These are phyloP conservation scores for Globisporangium barbulae DNA, from an alignment of 352 stramenopile species.

Conservation along the genomic window DNA sequence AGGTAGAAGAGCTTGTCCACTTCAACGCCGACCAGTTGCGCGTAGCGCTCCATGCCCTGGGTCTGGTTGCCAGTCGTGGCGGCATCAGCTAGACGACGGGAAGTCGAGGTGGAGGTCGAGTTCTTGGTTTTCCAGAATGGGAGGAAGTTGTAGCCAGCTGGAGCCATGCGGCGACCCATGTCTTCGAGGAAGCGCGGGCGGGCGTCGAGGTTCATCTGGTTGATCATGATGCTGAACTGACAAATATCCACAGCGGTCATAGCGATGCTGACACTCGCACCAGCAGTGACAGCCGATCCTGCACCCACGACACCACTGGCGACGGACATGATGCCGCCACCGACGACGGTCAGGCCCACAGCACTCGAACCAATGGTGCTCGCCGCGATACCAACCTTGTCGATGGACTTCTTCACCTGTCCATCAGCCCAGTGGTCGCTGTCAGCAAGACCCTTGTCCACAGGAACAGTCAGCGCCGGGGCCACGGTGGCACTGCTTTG, in stretches of 20 bases:
- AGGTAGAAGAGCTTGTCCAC: constrained; percentile 84
- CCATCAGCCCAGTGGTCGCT: constrained; percentile 65
- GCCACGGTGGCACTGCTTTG: constrained; percentile 14
- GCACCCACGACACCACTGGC: constrained; percentile 53
- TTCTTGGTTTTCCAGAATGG: constrained; percentile 51
- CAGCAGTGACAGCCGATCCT: constrained; percentile 50
- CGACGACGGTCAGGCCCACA: constrained; percentile 56
- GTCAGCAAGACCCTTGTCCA: constrained; percentile 62
- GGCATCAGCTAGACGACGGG: constrained; percentile 29
- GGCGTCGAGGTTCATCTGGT: constrained; percentile 80
- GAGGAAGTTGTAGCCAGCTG: constrained; percentile 61
- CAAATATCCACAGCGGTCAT: constrained; percentile 74
- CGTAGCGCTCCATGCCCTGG: constrained; percentile 83
- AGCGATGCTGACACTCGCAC: constrained; percentile 60
- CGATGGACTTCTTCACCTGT: constrained; percentile 48
- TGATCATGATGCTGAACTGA: constrained; percentile 83
- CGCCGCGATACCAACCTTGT: constrained; percentile 62
- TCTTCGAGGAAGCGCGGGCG: constrained; percentile 70
- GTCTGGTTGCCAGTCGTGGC: constrained; percentile 25
- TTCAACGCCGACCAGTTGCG: constrained; percentile 61
- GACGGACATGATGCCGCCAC: constrained; percentile 60
- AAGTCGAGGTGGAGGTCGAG: constrained; percentile 4
- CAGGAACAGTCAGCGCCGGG: constrained; percentile 30
- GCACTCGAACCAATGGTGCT: constrained; percentile 53
- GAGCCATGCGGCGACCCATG: constrained; percentile 71